A percentile compares a stretch with the other conserved stretches of the same genome.
Conservation (phyloP, 2,329 filamentous ascomycete species). For the Orbilia brochopaga region DNA sequence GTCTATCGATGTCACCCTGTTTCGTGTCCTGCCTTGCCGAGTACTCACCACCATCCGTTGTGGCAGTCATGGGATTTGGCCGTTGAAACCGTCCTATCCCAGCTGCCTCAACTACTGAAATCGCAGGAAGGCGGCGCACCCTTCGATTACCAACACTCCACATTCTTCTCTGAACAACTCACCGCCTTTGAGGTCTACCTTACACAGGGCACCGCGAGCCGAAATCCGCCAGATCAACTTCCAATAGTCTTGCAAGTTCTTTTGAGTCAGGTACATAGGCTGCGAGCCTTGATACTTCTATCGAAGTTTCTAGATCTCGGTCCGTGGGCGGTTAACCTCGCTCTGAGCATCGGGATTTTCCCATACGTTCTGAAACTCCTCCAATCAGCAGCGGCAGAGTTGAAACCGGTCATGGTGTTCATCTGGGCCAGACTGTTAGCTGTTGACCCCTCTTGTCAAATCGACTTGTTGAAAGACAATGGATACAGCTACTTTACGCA, state of each 20-base stretch:
- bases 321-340: slow-evolving; percentile 97
- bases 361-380: slow-evolving; percentile 97
- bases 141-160: slow-evolving; percentile 94
- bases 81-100: slow-evolving; percentile 89
- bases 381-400: slow-evolving; percentile 89
- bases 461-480: slow-evolving; percentile 92
- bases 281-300: slow-evolving; percentile 86
- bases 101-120: slow-evolving; percentile 82
- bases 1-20: slow-evolving; percentile 95
- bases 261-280: slow-evolving; percentile 89
- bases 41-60: slow-evolving; percentile 90
- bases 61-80: slow-evolving; percentile 99
- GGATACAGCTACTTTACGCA: slow-evolving; percentile 96
- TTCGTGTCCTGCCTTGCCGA: slow-evolving; percentile 87
- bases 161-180: slow-evolving; percentile 95
- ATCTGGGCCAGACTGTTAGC: slow-evolving; percentile 97
- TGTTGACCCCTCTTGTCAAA: slow-evolving; percentile 91
- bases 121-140: slow-evolving; percentile 73
- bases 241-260: slow-evolving; percentile 95
- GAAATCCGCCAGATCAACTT: slow-evolving; percentile 89
- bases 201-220: slow-evolving; percentile 78
- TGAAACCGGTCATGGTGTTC: slow-evolving; percentile 99
- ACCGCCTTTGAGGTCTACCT: slow-evolving; percentile 98
- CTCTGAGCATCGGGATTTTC: slow-evolving; percentile 96
- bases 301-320: slow-evolving; percentile 94